Evolutionary conservation across 495 filamentous ascomycete species (phyloP).

Genomic region (Aspergillus wentii): DNA sequence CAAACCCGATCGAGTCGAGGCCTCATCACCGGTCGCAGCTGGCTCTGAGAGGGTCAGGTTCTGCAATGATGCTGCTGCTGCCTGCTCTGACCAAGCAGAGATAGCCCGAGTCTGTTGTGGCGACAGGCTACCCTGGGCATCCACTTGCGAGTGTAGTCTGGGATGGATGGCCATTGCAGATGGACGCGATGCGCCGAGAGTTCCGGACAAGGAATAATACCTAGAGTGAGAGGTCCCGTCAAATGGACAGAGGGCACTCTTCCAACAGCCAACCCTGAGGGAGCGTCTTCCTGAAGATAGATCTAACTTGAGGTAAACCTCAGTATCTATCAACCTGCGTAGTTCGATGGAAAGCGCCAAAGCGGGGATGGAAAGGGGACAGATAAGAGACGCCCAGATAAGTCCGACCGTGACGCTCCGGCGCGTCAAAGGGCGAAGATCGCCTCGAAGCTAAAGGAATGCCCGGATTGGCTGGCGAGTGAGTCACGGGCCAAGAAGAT

Average conservation of each 20-base stretch:
- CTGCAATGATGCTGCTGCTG: slow-evolving; percentile 37
- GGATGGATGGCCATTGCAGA: slow-evolving; percentile 41
- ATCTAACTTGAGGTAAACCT: too few relatives aligned
- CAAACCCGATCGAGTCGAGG: slow-evolving; percentile 19
- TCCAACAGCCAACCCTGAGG: too few relatives aligned
- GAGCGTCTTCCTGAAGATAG: too few relatives aligned
- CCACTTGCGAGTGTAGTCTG: slow-evolving; percentile 19
- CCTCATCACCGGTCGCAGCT: slow-evolving; percentile 5
- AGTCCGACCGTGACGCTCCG: not conserved
- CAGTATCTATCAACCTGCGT: too few relatives aligned
- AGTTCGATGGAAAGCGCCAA: not conserved
- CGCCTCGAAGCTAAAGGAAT: too few relatives aligned
- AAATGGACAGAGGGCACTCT: too few relatives aligned
- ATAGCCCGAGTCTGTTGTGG: slow-evolving; percentile 43
- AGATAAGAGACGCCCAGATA: not conserved
- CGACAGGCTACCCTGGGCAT: slow-evolving; percentile 27
- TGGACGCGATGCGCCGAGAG: not conserved
- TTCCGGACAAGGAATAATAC: not conserved
- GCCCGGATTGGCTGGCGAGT: not conserved
- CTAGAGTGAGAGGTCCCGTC: not conserved
- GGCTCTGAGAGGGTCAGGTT: slow-evolving; percentile 36
- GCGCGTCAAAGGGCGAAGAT: too few relatives aligned
- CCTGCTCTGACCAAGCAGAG: slow-evolving; percentile 49
- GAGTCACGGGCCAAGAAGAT: slow-evolving; percentile 12
- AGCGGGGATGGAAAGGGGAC: slow-evolving; percentile 4